Evolutionary conservation across 2,329 filamentous ascomycete genomes (phyloP), one percentile per base, ranked within the genome.

Genomic region (Didymella arachidicola): DNA sequence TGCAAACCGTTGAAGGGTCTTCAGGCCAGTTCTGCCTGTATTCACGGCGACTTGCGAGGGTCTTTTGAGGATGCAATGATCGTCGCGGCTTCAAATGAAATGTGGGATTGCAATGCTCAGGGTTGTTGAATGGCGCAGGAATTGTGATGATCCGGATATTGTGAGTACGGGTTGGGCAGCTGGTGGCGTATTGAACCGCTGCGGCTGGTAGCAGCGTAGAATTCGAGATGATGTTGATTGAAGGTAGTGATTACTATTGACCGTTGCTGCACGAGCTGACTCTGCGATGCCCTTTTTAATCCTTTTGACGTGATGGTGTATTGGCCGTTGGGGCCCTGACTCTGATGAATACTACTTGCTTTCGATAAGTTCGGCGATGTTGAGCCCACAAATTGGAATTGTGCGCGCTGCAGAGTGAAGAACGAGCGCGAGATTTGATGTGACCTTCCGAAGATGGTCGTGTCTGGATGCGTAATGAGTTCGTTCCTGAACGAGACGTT

Each of bases 1-100:
- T 32, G 45, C 45, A 29, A 54, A 59, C 56, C 56, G 56, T 59
- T 32, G 27, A 47, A 59, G 56, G 56, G 56, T 59, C 56, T 51
- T 19, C 25, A n/a, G 11, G 22, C 39, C 39, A 16, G 19, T 12
- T 22, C 38, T 36, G 18, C 36, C 7, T 12, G 32, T 10, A 12
- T 10, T 7, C 8, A 6, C 34, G 30, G 30, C 30, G 30, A 34
- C 10, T 18, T 18, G 34, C n/a, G 36, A 39, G 36, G 36, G 36
- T 39, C 36, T 39, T 18, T 2, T 10, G 36, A 39, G n/a, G 7
- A 7, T 19, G 25, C 18, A 19, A 42, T 36, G 51, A 47, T 54
- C 51, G 14, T n/a, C 50, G 51, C 43, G 32, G 27, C 34, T 22
- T n/a, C n/a, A 44, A 38, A 50, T 53, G 45, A 54, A 50, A 45